Evolutionary conservation across 106 monocot species (phyloP), one percentile per base, ranked within the genome.

Genomic region (Iris macrosiphon): DNA sequence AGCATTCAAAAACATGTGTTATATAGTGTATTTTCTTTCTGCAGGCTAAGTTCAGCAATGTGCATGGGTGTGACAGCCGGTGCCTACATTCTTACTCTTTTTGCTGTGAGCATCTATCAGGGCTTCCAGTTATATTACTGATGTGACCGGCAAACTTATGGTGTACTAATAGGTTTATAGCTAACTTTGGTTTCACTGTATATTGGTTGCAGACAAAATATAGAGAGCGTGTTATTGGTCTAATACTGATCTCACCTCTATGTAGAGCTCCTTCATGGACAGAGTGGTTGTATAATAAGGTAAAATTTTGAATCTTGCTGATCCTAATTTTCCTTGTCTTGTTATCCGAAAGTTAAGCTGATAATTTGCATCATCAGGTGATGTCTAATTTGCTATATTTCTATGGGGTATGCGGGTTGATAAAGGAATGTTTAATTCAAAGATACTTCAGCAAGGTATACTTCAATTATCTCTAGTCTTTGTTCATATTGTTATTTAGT

Each of bases 241-340:
- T 87, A 38, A 71, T 80, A 8, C 68, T 81, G 1, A 73, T 87
- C 17, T 87, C 87, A 21, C 81, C 87, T 59, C 32, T 81, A 24
- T 87, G 87, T 56, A 81, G 60, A 77, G 64, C 87, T 38, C 87
- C 87, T 5, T 81, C 87, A 2, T 87, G 87, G 87, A 64, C 77
- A 8, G 87, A 87, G 45, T 81, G 81, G 87, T 64, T 87, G 31
- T 78, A 74, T 37, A 74, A 71, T 65, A 87, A 87, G 77, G 87
- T 81, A 45, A 35, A 6, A 10, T 35, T 4, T 4, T 35, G 34
- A 10, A 35, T 15, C 1, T 4, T 19, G 30, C 13, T 10, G 16
- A 9, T 41, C 42, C 38, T 30, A 10, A 33, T n/a, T 40, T 47
- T 6, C 34, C 10, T 35, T 35, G 34, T 35, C 4, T 35, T 35